Percentiles rank a stretch among this genome's conserved stretches.
phyloP scores from a whole-genome alignment of 345 rosid genomes.

The Aquilaria malaccensis region DNA sequence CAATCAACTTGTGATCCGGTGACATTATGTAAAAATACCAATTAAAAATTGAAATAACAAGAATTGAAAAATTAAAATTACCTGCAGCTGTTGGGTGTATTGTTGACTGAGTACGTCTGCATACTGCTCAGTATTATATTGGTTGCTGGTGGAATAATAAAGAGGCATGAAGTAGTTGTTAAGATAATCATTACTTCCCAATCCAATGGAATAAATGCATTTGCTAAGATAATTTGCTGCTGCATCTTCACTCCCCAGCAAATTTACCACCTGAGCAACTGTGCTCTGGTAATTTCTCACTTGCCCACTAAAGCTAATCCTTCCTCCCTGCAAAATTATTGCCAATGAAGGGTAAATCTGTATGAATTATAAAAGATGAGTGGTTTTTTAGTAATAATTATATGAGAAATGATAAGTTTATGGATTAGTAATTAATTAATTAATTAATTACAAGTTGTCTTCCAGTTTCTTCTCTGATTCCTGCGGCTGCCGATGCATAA shows the following conservation, averaged over 20 bases:
- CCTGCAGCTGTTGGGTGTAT: conserved; percentile 56
- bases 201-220: conserved; percentile 64
- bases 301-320: conserved; percentile 71
- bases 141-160: conserved; percentile 42
- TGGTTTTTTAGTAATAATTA: background rate
- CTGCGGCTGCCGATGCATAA: conserved; percentile 33
- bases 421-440: too few relatives aligned
- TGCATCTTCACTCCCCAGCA: conserved; percentile 47
- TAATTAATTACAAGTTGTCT: conserved; percentile 11
- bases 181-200: conserved; percentile 95
- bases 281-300: conserved; percentile 57
- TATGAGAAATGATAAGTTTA: too few relatives aligned
- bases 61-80: conserved; percentile 12
- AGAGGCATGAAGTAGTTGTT: conserved; percentile 90
- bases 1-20: too few relatives aligned
- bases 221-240: conserved; percentile 52
- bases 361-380: too few relatives aligned
- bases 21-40: background rate
- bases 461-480: conserved; percentile 37
- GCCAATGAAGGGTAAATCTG: background rate
- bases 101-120: conserved; percentile 52
- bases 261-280: conserved; percentile 43
- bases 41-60: background rate
- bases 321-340: conserved; percentile 42
- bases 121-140: conserved; percentile 46